Evolutionary conservation across 2,329 filamentous ascomycete species (phyloP), one percentile per base, ranked within the genome.

Genomic region (Pestalotiopsis sp.): DNA sequence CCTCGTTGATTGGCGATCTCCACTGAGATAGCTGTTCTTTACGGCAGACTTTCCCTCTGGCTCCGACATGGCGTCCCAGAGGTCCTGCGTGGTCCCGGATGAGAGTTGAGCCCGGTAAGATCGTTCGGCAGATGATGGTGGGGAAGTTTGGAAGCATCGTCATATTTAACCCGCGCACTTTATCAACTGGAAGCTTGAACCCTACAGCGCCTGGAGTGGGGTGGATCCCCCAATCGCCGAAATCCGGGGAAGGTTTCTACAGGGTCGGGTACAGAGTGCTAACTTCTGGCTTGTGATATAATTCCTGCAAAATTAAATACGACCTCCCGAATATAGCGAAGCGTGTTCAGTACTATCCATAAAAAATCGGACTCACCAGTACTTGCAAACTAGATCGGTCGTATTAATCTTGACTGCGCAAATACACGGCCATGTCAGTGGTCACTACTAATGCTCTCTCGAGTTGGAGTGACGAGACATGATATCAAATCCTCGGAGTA

Each of bases 91-190:
- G 13, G 14, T 9, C 17, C 25, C 59, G 27, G 57, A 38, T 36
- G 25, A 61, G 59, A 39, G 27, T 61, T 59, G 57, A 27, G 31
- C 25, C 23, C 52, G 52, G 52, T 36, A 39, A 66, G 23, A 27
- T 41, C n/a, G 52, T 9, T 66, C 64, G 64, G 64, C 64, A 66
- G 36, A 59, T 66, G 55, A 14, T 31, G 52, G 52, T 36, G 64
- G 64, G 36, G 63, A 58, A 39, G 45, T 49, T n/a, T 52, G 7
- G n/a, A 6, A n/a, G 27, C 27, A 36, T 14, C 14, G 20, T 27
- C 39, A 64, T 64, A 36, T 64, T 64, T 64, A 38, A 45, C 36
- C 61, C 61, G 61, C 39, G 38, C 61, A 61, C 25, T 61, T 31
- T 23, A 64, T 27, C 41, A 12, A 62, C 23, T 39, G 27, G 59